These are phyloP conservation scores for Tylopilus balloui DNA, from an alignment of 768 basidiomycete species.

Conservation along the genomic window DNA sequence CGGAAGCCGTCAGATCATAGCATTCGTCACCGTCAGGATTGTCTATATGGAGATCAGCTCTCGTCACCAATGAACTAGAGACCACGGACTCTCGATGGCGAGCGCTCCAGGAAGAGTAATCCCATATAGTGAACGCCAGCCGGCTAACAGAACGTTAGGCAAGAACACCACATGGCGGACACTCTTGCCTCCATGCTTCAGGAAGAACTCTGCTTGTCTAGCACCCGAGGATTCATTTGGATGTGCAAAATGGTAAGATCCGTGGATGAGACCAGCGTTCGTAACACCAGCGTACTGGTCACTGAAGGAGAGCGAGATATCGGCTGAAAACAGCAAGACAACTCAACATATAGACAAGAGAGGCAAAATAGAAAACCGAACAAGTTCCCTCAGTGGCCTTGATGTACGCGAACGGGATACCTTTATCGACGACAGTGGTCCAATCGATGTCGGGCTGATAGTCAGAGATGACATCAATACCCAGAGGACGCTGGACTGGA, in stretches of 20 bases:
- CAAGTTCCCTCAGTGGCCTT: constrained; percentile 62
- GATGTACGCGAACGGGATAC: constrained; percentile 55
- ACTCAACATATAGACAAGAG: constrained; percentile 34
- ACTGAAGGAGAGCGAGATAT: constrained; percentile 29
- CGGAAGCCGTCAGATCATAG: constrained; percentile 46
- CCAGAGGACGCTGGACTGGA: constrained; percentile 34
- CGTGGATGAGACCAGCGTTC: constrained; percentile 53
- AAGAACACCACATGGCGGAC: neutral
- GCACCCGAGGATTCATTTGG: constrained; percentile 36
- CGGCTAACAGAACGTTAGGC: neutral
- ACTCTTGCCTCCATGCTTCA: neutral
- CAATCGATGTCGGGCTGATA: constrained; percentile 50
- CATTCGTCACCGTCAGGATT: constrained; percentile 49
- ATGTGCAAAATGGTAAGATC: constrained; percentile 57
- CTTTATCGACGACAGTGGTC: constrained; percentile 47
- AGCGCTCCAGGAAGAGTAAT: constrained; percentile 20
- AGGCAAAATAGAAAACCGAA: constrained; percentile 20
- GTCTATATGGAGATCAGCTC: constrained; percentile 32
- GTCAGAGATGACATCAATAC: constrained; percentile 55
- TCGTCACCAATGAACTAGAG: neutral
- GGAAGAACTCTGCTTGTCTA: neutral
- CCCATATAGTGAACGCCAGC: neutral
- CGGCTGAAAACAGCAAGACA: constrained; percentile 12
- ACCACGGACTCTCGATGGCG: constrained; percentile 53
- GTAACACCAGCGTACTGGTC: constrained; percentile 54